phyloP scores from a whole-genome alignment of 108 stramenopile species.

The Aurantiochytrium sp. region DNA sequence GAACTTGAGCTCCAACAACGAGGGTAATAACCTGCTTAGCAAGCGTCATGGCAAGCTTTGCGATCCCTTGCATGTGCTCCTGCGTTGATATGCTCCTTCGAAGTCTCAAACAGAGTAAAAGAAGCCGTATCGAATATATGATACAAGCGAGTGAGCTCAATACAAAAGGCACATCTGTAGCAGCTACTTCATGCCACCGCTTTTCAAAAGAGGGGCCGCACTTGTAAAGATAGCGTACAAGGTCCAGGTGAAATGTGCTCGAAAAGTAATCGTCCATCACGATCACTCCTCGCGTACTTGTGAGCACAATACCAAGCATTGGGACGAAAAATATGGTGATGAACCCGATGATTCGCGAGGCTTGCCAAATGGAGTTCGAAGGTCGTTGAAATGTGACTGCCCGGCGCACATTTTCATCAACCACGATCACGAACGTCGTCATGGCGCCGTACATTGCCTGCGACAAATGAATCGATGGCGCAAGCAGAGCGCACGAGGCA shows the following conservation, averaged over 20 bases:
- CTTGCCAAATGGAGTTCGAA: too few relatives aligned
- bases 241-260: background rate
- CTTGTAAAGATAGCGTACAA: background rate
- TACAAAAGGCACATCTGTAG: background rate
- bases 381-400: background rate
- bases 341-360: background rate
- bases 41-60: too few relatives aligned
- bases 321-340: background rate
- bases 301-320: background rate
- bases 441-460: background rate
- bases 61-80: too few relatives aligned
- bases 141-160: background rate
- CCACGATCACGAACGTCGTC: background rate
- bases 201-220: background rate
- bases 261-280: background rate
- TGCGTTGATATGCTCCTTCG: too few relatives aligned
- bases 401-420: background rate
- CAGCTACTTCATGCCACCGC: background rate
- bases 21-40: too few relatives aligned
- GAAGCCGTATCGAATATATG: background rate
- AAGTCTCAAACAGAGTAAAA: background rate
- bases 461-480: background rate
- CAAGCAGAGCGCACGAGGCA: background rate
- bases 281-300: background rate
- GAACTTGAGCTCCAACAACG: too few relatives aligned